Conservation (phyloP, 176 grass and related monocot species). For the Avena eriantha region DNA sequence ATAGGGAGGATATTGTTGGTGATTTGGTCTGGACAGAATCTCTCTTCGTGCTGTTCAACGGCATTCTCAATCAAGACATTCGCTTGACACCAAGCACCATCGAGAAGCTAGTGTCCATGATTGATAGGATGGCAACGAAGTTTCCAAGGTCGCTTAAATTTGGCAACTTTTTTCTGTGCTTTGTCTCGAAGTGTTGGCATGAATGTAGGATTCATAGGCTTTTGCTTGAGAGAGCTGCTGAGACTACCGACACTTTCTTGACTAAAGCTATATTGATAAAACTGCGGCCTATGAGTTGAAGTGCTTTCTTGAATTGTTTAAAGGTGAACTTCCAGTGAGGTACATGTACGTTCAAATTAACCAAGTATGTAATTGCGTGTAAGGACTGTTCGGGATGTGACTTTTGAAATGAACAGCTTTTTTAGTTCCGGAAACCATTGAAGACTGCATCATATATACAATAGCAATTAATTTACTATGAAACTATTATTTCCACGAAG, state of each 20-base stretch:
- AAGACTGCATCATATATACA: constrained; percentile 19
- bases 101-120: constrained; percentile 55
- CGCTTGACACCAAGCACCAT: constrained; percentile 60
- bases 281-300: constrained; percentile 52
- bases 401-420: not conserved
- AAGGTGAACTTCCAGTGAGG: not conserved
- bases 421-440: constrained; percentile 1
- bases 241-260: constrained; percentile 69
- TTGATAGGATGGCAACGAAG: constrained; percentile 56
- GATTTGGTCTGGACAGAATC: constrained; percentile 76
- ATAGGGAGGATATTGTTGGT: constrained; percentile 42
- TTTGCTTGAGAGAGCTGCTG: constrained; percentile 65
- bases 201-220: constrained; percentile 53
- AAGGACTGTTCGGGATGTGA: not conserved
- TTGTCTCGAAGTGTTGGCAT: constrained; percentile 57
- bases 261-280: constrained; percentile 82
- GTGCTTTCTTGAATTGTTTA: constrained; percentile 12
- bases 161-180: constrained; percentile 71
- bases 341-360: constrained; percentile 35
- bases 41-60: constrained; percentile 72
- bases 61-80: constrained; percentile 75
- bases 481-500: not conserved
- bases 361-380: constrained; percentile 8
- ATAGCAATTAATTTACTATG: not conserved
- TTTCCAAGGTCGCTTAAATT: constrained; percentile 77